A percentile compares a stretch with the other conserved stretches of the same genome.
Evolutionary conservation across 192 early-diverging fungal genomes (phyloP).

Genomic region (Podila clonocystis): DNA sequence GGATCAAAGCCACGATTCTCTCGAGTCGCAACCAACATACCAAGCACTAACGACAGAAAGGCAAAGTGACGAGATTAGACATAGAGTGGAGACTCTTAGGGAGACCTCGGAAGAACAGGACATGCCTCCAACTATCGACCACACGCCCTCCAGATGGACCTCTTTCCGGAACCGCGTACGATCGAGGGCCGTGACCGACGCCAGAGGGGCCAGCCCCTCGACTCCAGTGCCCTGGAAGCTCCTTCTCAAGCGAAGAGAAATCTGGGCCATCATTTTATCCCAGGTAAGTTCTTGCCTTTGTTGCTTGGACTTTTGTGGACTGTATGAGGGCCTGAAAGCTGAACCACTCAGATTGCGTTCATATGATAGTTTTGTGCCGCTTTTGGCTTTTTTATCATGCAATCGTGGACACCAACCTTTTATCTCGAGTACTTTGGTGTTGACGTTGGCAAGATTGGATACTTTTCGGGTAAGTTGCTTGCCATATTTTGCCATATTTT

Average conservation of each 20-base stretch:
- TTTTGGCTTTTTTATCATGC: slow-evolving; percentile 48
- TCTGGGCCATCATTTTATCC: slow-evolving; percentile 47
- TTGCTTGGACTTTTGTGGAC: background rate
- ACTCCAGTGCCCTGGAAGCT: slow-evolving; percentile 24
- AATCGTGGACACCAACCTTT: slow-evolving; percentile 52
- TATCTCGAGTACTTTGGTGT: slow-evolving; percentile 50
- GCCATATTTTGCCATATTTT: background rate
- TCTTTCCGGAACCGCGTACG: background rate
- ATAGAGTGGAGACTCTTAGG: background rate
- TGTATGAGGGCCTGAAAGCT: background rate
- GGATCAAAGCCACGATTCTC: background rate
- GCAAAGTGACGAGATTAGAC: background rate
- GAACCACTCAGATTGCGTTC: background rate
- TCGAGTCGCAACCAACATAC: background rate
- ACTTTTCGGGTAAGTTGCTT: slow-evolving; percentile 34
- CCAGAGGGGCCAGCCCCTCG: background rate
- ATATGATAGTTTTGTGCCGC: slow-evolving; percentile 27
- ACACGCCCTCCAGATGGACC: background rate
- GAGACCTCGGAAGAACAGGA: background rate
- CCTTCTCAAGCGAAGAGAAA: slow-evolving; percentile 21
- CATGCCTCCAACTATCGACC: background rate
- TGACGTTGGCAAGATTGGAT: slow-evolving; percentile 51
- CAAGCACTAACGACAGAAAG: background rate
- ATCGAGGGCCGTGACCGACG: background rate
- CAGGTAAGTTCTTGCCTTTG: slow-evolving; percentile 11